Conservation (phyloP, 2,329 filamentous ascomycete species). For the Ascochyta koolunga region DNA sequence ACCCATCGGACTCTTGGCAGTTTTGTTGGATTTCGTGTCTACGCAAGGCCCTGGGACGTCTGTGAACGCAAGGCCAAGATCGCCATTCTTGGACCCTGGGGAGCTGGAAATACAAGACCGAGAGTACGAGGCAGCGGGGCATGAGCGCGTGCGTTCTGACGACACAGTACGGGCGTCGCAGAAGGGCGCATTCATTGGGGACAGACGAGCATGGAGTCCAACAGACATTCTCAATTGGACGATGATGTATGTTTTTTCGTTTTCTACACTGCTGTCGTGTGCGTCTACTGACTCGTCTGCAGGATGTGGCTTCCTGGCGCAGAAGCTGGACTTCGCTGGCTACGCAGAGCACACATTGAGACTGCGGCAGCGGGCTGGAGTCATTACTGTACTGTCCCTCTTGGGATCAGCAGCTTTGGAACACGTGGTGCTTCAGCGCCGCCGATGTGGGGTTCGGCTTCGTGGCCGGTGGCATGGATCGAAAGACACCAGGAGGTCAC, state of each 20-base stretch:
- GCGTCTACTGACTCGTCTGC: neutral
- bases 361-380: slow-evolving; percentile 17
- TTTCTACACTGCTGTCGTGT: too few species aligned
- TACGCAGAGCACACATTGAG: slow-evolving; percentile 46
- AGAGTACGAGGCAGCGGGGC: slow-evolving; percentile 9
- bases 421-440: slow-evolving; percentile 27
- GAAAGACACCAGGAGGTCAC: slow-evolving; percentile 44
- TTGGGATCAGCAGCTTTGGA: slow-evolving; percentile 51
- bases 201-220: slow-evolving; percentile 36
- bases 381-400: slow-evolving; percentile 36
- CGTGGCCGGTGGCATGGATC: slow-evolving; percentile 47
- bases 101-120: slow-evolving; percentile 36
- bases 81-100: slow-evolving; percentile 40
- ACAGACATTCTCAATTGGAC: slow-evolving; percentile 62
- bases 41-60: slow-evolving; percentile 24
- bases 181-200: neutral
- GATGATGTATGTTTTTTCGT: slow-evolving; percentile 50
- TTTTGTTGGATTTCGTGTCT: slow-evolving; percentile 41
- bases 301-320: slow-evolving; percentile 19
- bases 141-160: slow-evolving; percentile 13
- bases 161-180: slow-evolving; percentile 3
- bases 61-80: slow-evolving; percentile 28
- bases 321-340: slow-evolving; percentile 49
- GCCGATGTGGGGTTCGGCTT: slow-evolving; percentile 49
- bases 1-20: slow-evolving; percentile 43